Evolutionary conservation across 2,329 filamentous ascomycete species (phyloP).

Genomic region (Penicillium sp.): DNA sequence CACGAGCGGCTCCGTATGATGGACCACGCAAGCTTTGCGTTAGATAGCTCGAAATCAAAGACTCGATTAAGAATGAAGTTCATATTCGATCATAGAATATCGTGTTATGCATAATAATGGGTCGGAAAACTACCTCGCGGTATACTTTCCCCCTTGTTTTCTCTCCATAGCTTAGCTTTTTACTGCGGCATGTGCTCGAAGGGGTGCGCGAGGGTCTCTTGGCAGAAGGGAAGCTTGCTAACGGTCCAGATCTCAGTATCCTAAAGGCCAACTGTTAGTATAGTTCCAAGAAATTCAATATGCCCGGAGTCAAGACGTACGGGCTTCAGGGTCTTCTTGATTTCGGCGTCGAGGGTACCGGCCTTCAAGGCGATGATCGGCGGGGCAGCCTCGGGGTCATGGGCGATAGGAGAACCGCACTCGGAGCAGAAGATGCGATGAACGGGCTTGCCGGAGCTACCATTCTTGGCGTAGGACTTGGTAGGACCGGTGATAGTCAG

Average conservation of each 20-base stretch:
- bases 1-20: too few species aligned
- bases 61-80: background rate
- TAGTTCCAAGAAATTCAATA: background rate
- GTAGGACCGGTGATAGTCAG: conserved; percentile 58
- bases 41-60: background rate
- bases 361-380: conserved; percentile 66
- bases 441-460: conserved; percentile 57
- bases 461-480: conserved; percentile 60
- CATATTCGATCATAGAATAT: background rate
- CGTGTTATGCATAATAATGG: conserved; percentile 6
- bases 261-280: conserved; percentile 14
- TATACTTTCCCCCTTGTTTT: background rate
- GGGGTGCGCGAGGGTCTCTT: conserved; percentile 59
- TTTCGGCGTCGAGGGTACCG: conserved; percentile 57
- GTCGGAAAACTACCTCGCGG: background rate
- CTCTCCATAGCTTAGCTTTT: background rate
- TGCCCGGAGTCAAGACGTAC: conserved; percentile 17
- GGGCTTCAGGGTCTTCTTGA: conserved; percentile 65
- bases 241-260: conserved; percentile 65
- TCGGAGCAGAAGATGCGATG: conserved; percentile 66
- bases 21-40: too few species aligned
- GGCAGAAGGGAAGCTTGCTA: conserved; percentile 64
- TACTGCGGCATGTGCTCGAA: conserved; percentile 61
- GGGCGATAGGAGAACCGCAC: conserved; percentile 64
- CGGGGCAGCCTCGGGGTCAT: conserved; percentile 65